phyloP scores from a whole-genome alignment of 495 filamentous ascomycete species.

The Xylaria scruposa region DNA sequence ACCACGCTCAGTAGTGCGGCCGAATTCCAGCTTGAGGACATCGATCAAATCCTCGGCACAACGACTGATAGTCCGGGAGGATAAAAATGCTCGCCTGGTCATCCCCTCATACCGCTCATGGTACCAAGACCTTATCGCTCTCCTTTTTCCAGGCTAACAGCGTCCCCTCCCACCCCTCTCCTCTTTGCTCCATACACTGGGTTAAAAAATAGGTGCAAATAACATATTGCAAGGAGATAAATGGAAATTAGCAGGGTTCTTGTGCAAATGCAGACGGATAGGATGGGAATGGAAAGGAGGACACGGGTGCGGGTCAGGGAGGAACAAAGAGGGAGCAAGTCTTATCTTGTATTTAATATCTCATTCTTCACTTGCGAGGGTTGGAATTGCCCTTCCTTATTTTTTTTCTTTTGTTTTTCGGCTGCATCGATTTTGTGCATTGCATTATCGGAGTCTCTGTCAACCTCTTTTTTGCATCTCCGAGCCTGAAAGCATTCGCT shows the following conservation, averaged over 20 bases:
- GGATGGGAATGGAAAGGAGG: neutral
- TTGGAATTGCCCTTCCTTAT: conserved; percentile 21
- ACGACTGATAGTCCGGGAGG: conserved; percentile 32
- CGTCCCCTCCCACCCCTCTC: neutral
- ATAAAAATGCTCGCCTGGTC: conserved; percentile 1
- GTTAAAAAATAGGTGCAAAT: neutral
- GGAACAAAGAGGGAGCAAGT: conserved; percentile 17
- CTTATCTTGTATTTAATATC: conserved; percentile 37
- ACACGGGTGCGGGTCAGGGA: conserved; percentile 1
- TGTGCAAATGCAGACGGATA: neutral
- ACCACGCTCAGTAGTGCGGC: conserved; percentile 26
- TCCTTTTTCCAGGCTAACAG: neutral
- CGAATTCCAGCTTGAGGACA: conserved; percentile 43
- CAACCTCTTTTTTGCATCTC: neutral
- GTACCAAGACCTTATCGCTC: conserved; percentile 3
- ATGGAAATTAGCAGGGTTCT: neutral
- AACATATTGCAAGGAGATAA: neutral
- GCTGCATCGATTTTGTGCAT: conserved; percentile 24
- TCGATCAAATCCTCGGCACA: conserved; percentile 39
- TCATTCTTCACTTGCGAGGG: conserved; percentile 22
- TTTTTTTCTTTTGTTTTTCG: conserved; percentile 26
- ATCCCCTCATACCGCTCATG: neutral
- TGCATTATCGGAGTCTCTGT: conserved; percentile 18
- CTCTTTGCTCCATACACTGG: neutral
- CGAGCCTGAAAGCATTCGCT: conserved; percentile 4